These are phyloP conservation scores for Aspergillus sclerotialis DNA, from an alignment of 2,329 filamentous ascomycete species.

Conservation along the genomic window DNA sequence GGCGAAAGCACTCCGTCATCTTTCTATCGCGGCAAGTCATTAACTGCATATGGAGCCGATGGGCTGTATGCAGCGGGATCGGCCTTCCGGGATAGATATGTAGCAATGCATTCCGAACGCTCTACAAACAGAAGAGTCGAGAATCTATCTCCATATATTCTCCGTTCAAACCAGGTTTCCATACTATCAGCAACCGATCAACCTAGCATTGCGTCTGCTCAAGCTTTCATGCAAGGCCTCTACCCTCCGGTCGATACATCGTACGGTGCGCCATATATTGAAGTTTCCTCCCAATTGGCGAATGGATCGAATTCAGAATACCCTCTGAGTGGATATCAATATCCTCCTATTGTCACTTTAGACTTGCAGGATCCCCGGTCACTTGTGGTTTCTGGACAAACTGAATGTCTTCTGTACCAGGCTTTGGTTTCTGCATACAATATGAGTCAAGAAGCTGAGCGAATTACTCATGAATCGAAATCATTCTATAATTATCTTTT, in stretches of 20 bases:
- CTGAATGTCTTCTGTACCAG: slow-evolving; percentile 36
- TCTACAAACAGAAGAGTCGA: slow-evolving; percentile 31
- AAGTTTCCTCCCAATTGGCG: slow-evolving; percentile 37
- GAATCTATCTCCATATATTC: slow-evolving; percentile 38
- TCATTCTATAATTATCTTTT: slow-evolving; percentile 44
- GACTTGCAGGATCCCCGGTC: slow-evolving; percentile 42
- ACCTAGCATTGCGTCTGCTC: slow-evolving; percentile 46
- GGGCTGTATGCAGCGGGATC: slow-evolving; percentile 45
- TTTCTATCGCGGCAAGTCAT: slow-evolving; percentile 25
- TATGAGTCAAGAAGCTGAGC: slow-evolving; percentile 32
- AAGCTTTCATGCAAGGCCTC: slow-evolving; percentile 56
- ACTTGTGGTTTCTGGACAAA: slow-evolving; percentile 45
- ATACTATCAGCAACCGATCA: slow-evolving; percentile 43
- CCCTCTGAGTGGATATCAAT: slow-evolving; percentile 53
- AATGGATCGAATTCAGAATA: slow-evolving; percentile 41
- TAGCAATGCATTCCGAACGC: slow-evolving; percentile 25
- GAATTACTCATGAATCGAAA: slow-evolving; percentile 29
- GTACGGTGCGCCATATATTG: slow-evolving; percentile 23
- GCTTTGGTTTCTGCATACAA: slow-evolving; percentile 35
- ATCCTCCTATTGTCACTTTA: slow-evolving; percentile 43
- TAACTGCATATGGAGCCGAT: slow-evolving; percentile 51
- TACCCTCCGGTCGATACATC: slow-evolving; percentile 45
- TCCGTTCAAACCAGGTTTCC: slow-evolving; percentile 42
- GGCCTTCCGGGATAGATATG: slow-evolving; percentile 48
- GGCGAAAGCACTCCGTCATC: slow-evolving; percentile 49